Evolutionary conservation across 441 rosid genomes (phyloP).

Genomic region (Biscutella auriculata): DNA sequence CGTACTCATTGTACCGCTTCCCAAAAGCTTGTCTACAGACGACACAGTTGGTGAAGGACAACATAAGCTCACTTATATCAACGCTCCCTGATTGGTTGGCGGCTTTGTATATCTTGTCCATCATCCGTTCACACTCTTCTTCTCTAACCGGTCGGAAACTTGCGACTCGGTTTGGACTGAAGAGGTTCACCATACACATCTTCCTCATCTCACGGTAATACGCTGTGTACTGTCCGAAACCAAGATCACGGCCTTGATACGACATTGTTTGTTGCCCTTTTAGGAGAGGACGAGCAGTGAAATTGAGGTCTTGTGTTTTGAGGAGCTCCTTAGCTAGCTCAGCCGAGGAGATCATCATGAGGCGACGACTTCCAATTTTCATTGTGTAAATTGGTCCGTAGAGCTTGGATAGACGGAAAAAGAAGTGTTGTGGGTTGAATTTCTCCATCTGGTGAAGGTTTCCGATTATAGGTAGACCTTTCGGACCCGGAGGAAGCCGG

Average conservation of each 20-base stretch:
- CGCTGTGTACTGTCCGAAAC: slow-evolving; percentile 27
- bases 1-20: slow-evolving; percentile 25
- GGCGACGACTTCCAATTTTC: slow-evolving; percentile 24
- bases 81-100: slow-evolving; percentile 17
- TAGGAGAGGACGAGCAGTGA: slow-evolving; percentile 25
- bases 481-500: slow-evolving; percentile 30
- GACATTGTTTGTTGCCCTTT: slow-evolving; percentile 26
- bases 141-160: slow-evolving; percentile 37
- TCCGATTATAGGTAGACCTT: slow-evolving; percentile 40
- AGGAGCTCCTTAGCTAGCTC: slow-evolving; percentile 31
- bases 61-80: slow-evolving; percentile 23
- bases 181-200: slow-evolving; percentile 35
- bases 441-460: slow-evolving; percentile 41
- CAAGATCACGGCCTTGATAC: slow-evolving; percentile 34
- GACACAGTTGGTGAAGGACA: slow-evolving; percentile 25
- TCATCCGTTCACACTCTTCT: slow-evolving; percentile 35
- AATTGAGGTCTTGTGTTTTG: slow-evolving; percentile 33
- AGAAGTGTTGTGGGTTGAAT: slow-evolving; percentile 19
- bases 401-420: slow-evolving; percentile 31
- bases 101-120: slow-evolving; percentile 21
- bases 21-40: slow-evolving; percentile 29
- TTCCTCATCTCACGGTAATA: slow-evolving; percentile 44
- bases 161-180: slow-evolving; percentile 35
- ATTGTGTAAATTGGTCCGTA: slow-evolving; percentile 37
- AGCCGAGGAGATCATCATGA: slow-evolving; percentile 34